Conservation (phyloP, 495 filamentous ascomycete species). For the Penicillium coffeae region DNA sequence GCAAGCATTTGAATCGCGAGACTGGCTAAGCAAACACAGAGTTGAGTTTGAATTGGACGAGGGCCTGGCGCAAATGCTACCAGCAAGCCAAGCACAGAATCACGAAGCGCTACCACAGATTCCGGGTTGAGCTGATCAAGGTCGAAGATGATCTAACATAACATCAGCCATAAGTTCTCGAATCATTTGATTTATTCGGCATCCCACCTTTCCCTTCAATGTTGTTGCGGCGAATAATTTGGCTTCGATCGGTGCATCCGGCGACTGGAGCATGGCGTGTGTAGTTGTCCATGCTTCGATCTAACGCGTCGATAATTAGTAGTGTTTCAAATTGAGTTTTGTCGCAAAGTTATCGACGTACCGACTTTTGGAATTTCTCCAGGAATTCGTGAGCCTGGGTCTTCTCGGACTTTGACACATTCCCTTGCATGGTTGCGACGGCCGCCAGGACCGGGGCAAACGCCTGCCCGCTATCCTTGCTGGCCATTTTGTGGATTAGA, state of each 20-base stretch:
- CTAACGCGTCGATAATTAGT: conserved; percentile 35
- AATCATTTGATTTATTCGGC: background rate
- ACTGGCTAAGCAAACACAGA: conserved; percentile 91
- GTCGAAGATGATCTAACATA: conserved; percentile 70
- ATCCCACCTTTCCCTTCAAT: conserved; percentile 88
- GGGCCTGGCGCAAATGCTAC: conserved; percentile 75
- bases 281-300: conserved; percentile 86
- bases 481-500: conserved; percentile 57
- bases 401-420: conserved; percentile 77
- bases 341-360: conserved; percentile 44
- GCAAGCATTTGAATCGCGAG: conserved; percentile 92
- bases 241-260: conserved; percentile 68
- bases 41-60: conserved; percentile 86
- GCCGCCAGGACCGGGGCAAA: conserved; percentile 85
- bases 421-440: conserved; percentile 84
- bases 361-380: conserved; percentile 97
- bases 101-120: conserved; percentile 69
- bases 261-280: conserved; percentile 75
- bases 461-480: conserved; percentile 60
- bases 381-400: conserved; percentile 85
- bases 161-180: conserved; percentile 20
- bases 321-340: background rate
- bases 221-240: conserved; percentile 96
- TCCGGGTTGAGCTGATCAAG: conserved; percentile 77
- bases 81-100: conserved; percentile 76